Evolutionary conservation across 768 basidiomycete genomes (phyloP), one percentile per base, ranked within the genome.

Genomic region (Podaxis sp.): DNA sequence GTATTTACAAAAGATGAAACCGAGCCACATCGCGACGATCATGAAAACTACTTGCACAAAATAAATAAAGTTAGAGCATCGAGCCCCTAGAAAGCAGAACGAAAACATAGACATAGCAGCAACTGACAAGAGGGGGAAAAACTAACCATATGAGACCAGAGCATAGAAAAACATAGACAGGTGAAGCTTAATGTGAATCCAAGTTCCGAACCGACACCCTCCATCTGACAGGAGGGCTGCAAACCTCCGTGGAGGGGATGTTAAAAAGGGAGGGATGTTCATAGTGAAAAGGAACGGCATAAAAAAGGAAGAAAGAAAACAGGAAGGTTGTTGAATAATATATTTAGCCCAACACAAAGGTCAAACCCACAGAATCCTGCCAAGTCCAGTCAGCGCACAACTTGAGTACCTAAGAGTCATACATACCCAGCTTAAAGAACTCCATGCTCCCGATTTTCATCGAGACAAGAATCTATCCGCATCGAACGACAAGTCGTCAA

Each of bases 401-500:
- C 21, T 5, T 37, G 1, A 5, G 51, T 5, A 21, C 10, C 9
- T 21, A 11, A 14, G 11, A 38, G 23, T 38, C 6, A 37, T 21
- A 54, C 52, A 13, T 46, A 40, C 14, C 40, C 18, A 46, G 42
- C 14, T 37, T 4, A 14, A 40, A 40, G 10, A 25, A 9, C 47
- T 23, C 3, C 11, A 18, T 23, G 21, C 21, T 13, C 47, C 11
- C 18, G 18, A 21, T 11, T 10, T 13, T 61, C 59, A 61, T 25
- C 32, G 51, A 27, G 36, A 16, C n/a, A 48, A 58, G 55, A 88
- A 87, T 42, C 76, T 77, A 63, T 86, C 82, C 25, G 79, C 77
- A 68, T 90, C 86, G 58, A 90, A 87, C 56, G 85, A 87, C 48
- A 90, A 65, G 0, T 81, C 77, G 64, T 90, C 89, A 68, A 90